These are phyloP conservation scores for Fistulifera pelliculosa DNA, from an alignment of 108 stramenopile species.

Conservation along the genomic window DNA sequence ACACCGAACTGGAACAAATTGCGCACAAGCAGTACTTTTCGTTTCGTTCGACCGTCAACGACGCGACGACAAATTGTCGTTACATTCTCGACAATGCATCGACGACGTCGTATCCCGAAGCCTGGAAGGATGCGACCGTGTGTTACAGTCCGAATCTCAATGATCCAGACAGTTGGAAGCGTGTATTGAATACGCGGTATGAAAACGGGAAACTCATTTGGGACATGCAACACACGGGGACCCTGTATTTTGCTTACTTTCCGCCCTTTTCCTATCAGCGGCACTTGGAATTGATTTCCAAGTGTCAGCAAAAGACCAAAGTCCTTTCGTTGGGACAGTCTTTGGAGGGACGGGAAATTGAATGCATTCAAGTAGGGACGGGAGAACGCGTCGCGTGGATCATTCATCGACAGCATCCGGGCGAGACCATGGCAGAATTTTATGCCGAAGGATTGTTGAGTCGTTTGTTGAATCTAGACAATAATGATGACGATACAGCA, in stretches of 20 bases:
- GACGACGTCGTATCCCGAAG: conserved; percentile 32
- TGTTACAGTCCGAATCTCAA: conserved; percentile 22
- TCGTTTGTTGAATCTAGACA: conserved; percentile 51
- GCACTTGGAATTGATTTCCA: conserved; percentile 41
- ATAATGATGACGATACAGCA: conserved; percentile 10
- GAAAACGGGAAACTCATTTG: conserved; percentile 40
- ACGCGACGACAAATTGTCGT: conserved; percentile 6
- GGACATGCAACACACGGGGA: conserved; percentile 30
- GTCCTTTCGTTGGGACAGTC: conserved; percentile 49
- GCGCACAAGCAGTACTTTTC: conserved; percentile 52
- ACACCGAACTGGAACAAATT: conserved; percentile 43
- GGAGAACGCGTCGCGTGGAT: conserved; percentile 62
- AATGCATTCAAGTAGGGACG: conserved; percentile 50
- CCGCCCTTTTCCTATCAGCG: conserved; percentile 51
- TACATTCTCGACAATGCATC: conserved; percentile 44
- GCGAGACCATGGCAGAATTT: conserved; percentile 69
- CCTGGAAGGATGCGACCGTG: conserved; percentile 47
- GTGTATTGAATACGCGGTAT: conserved; percentile 28
- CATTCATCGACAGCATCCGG: conserved; percentile 80
- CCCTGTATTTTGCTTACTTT: conserved; percentile 44
- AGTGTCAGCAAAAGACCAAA: conserved; percentile 15
- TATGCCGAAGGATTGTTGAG: conserved; percentile 30
- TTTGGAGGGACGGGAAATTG: conserved; percentile 62
- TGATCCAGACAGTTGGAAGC: conserved; percentile 34
- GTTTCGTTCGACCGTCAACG: conserved; percentile 29